Evolutionary conservation across 495 filamentous ascomycete genomes (phyloP), one percentile per base, ranked within the genome.

Genomic region (Rhizodiscina lignyota): DNA sequence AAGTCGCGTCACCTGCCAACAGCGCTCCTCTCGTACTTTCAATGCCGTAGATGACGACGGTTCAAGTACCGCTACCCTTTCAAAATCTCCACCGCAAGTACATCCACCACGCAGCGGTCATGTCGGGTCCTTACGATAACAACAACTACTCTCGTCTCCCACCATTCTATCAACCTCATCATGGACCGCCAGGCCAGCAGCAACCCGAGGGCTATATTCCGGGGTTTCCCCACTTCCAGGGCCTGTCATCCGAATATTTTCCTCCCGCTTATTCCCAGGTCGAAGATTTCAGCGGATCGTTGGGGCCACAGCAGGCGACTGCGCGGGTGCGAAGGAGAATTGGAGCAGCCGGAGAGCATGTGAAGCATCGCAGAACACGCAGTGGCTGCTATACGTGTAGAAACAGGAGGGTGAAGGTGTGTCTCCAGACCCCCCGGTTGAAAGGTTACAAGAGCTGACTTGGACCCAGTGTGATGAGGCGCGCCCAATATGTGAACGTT

Each of bases 361-460:
- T 92, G 45, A 97, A 94, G 53, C 87, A 94, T 49, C 79, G 86
- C 33, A 75, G 89, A 41, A 94, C 89, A 30, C 67, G 89, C 42
- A 93, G 82, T 38, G 89, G 89, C 22, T 97, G 89, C 59, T 93
- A 79, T 56, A 97, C 89, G 11, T 97, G 89, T 52, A 72, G 89
- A 47, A 71, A 73, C 39, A 70, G 89, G 30, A 67, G 89, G 44
- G 84, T 97, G 37, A 97, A 97, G 72, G 81, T 83, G 65, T 41
- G 35, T 43, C 44, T 39, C 31, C 13, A 30, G 13, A 10, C 21
- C n/a, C 31, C 16, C 23, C 26, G 3, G 18, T 12, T 4, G 18
- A 41, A 15, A 15, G 15, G 21, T n/a, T 17, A 18, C 12, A 16
- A n/a, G 20, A 21, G 17, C 11, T 17, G 18, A 36, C 22, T 37